Conservation (phyloP, 2,329 filamentous ascomycete species). For the Metarhizium humberi region DNA sequence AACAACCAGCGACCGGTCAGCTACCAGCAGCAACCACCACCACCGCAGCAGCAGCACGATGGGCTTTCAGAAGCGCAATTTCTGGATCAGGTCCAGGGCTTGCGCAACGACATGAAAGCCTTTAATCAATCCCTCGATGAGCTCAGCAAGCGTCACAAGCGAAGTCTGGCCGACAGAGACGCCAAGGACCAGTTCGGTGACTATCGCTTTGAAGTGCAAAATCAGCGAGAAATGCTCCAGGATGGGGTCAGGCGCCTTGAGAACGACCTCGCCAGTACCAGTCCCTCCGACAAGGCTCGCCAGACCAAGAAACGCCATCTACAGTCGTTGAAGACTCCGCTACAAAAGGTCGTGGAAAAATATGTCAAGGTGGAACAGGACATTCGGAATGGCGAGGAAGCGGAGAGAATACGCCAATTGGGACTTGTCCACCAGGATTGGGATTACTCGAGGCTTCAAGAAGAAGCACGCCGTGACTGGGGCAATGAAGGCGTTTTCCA, state of each 20-base stretch:
- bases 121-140: constrained; percentile 58
- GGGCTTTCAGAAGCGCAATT: constrained; percentile 34
- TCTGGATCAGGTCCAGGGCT: constrained; percentile 54
- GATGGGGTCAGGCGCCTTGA: constrained; percentile 72
- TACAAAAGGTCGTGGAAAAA: constrained; percentile 46
- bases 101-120: constrained; percentile 58
- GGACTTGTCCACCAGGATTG: constrained; percentile 75
- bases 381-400: constrained; percentile 48
- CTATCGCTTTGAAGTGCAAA: constrained; percentile 59
- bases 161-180: constrained; percentile 58
- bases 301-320: constrained; percentile 62
- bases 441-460: constrained; percentile 59
- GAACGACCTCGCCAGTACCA: constrained; percentile 56
- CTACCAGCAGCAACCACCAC: constrained; percentile 5
- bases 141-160: constrained; percentile 63
- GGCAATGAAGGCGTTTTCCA: constrained; percentile 75
- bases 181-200: constrained; percentile 52
- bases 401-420: constrained; percentile 74
- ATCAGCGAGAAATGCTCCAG: constrained; percentile 66
- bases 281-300: constrained; percentile 41
- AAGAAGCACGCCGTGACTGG: constrained; percentile 64
- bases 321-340: constrained; percentile 59
- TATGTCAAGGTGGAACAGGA: neutral
- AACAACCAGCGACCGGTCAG: constrained; percentile 17
- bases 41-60: constrained; percentile 10